phyloP scores from a whole-genome alignment of 495 filamentous ascomycete species.

The Terfezia boudieri region DNA sequence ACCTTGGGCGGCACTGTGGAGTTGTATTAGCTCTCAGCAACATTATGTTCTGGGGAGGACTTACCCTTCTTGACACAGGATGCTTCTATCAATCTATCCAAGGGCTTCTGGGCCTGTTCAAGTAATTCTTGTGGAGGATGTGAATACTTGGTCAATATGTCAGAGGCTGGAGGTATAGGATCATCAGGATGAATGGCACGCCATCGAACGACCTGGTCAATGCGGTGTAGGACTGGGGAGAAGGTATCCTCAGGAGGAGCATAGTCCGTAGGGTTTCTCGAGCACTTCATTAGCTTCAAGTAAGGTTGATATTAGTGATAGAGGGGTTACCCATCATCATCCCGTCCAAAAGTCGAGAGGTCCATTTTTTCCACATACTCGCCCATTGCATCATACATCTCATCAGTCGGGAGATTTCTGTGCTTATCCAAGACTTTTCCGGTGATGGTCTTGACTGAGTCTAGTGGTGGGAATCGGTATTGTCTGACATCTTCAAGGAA shows the following conservation, averaged over 20 bases:
- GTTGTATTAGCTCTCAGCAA: slow-evolving; percentile 5
- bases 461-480: slow-evolving; percentile 78
- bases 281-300: slow-evolving; percentile 16
- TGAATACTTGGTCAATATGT: slow-evolving; percentile 50
- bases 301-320: neutral
- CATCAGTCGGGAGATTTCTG: slow-evolving; percentile 59
- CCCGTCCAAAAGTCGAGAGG: slow-evolving; percentile 35
- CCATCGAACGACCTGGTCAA: slow-evolving; percentile 62
- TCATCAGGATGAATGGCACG: slow-evolving; percentile 55
- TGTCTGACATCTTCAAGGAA: slow-evolving; percentile 78
- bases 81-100: slow-evolving; percentile 40
- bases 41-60: neutral
- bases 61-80: slow-evolving; percentile 76
- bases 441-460: slow-evolving; percentile 68
- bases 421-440: slow-evolving; percentile 69
- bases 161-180: slow-evolving; percentile 40
- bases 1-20: slow-evolving; percentile 38
- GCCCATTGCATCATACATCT: slow-evolving; percentile 57
- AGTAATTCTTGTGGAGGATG: slow-evolving; percentile 47
- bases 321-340: slow-evolving; percentile 46
- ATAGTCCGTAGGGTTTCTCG: slow-evolving; percentile 46
- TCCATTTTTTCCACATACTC: slow-evolving; percentile 92
- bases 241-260: slow-evolving; percentile 62
- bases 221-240: slow-evolving; percentile 78
- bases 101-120: slow-evolving; percentile 26